These are phyloP conservation scores for Cinnamomum micranthum DNA, from an alignment of 164 flowering plant species.

Conservation along the genomic window DNA sequence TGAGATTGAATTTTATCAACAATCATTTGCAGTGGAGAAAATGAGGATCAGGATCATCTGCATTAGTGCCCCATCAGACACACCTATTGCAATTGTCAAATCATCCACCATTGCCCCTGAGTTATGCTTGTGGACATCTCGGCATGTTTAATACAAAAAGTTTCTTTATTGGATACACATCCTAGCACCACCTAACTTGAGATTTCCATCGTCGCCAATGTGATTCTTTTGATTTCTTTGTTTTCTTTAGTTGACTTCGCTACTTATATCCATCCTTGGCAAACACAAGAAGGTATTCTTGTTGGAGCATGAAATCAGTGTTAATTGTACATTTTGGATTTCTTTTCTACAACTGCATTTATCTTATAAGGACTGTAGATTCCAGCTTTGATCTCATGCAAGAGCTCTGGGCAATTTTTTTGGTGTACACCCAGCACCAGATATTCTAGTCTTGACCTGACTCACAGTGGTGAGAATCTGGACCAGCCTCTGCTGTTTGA, in stretches of 20 bases:
- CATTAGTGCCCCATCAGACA: background rate
- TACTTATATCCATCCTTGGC: background rate
- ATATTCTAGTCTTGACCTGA: constrained; percentile 30
- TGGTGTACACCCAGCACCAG: constrained; percentile 24
- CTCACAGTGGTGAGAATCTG: constrained; percentile 30
- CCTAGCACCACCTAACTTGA: background rate
- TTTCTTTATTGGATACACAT: background rate
- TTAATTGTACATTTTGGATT: background rate
- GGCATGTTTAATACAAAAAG: background rate
- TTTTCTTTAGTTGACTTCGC: background rate
- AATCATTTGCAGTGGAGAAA: too few species aligned
- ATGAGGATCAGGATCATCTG: background rate
- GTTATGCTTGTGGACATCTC: background rate
- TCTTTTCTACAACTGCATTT: too few species aligned
- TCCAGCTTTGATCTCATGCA: background rate
- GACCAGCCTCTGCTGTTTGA: constrained; percentile 55
- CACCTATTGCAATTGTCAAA: background rate
- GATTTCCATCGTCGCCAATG: too few species aligned
- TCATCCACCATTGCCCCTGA: background rate
- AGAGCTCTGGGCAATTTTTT: background rate
- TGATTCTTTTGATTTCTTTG: background rate
- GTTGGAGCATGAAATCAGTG: background rate
- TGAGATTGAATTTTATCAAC: background rate
- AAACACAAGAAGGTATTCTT: background rate
- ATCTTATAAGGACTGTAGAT: background rate